Conservation (phyloP, 192 early-diverging fungal species). For the Kappamyces sp. region DNA sequence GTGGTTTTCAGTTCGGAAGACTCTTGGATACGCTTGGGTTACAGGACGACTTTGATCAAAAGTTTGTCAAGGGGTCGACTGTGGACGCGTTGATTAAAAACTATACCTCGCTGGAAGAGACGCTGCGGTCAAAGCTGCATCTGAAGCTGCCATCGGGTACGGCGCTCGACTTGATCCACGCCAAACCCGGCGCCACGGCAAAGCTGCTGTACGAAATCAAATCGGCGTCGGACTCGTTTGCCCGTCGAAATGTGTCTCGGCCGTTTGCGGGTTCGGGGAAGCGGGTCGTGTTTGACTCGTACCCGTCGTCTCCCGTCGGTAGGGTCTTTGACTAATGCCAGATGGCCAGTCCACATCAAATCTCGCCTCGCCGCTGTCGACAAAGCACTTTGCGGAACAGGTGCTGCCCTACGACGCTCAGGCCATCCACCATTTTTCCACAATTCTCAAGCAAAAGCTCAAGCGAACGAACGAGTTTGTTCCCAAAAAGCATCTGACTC, state of each 20-base stretch:
- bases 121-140: conserved; percentile 38
- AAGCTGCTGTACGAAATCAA: conserved; percentile 13
- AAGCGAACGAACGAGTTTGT: not conserved
- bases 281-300: conserved; percentile 9
- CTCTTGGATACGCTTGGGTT: conserved; percentile 9
- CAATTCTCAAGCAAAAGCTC: conserved; percentile 4
- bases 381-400: too few relatives aligned
- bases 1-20: conserved; percentile 11
- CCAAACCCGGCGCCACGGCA: conserved; percentile 25
- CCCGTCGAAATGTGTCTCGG: too few relatives aligned
- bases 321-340: not conserved
- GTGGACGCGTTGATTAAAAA: conserved; percentile 41
- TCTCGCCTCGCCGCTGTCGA: too few relatives aligned
- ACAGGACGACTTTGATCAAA: conserved; percentile 10
- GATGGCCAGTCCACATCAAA: not conserved
- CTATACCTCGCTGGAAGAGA: conserved; percentile 36
- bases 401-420: conserved; percentile 11
- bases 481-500: too few relatives aligned
- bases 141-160: conserved; percentile 29
- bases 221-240: not conserved
- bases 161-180: conserved; percentile 36
- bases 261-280: not conserved
- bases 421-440: conserved; percentile 6
- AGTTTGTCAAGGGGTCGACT: conserved; percentile 3
- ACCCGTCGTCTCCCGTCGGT: conserved; percentile 14